Base-by-base conservation (phyloP, 768 basidiomycete genomes). In the Auriculariales sp. region DNA sequence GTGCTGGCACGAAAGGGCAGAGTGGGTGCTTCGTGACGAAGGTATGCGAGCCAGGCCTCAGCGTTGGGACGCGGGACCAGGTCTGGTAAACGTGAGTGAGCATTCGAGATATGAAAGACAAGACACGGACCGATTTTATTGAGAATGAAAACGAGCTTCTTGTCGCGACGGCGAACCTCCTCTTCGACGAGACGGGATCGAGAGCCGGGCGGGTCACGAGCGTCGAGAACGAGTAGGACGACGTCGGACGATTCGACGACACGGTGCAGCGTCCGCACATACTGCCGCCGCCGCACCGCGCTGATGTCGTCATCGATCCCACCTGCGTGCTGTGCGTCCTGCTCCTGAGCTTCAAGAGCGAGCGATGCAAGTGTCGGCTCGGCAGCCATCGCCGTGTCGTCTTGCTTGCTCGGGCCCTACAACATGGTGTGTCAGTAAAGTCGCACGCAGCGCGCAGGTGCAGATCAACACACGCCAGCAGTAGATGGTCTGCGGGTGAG, bases 161-260 rank as follows among this genome's bases (percentile, higher is more conserved):
- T 99, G 61, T 93, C 91, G 30, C 86, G 72, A 54, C 88, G 70
- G 39, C 85, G 71, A 0, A 95, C 91, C 62, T 95, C 93, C 59
- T 94, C 89, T 62, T 99, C 95, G 3, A 98, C 91, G 32, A 94
- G 72, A 47, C 83, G 72, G 64, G 90, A 94, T 55, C 94, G 67
- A 34, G 90, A 93, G 0, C 94, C 93, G 52, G 94, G 85, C 2
- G 95, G 94, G 68, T 98, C 94, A 33, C 94, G 71, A 1, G 93
- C 93, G 66, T 98, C 95, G 14, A 98, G 71, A 0, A 90, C 87
- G 30, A 86, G 81, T 39, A 98, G 72, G 47, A 98, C 66, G 28
- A 99, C 85, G 61, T 98, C 93, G 55, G 85, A 83, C 59, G 92
- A 74, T 55, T 95, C 92, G 52, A 98, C 83, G 39, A 99, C 94